Conservation (phyloP, 768 basidiomycete species). For the Multifurca ochricompacta region DNA sequence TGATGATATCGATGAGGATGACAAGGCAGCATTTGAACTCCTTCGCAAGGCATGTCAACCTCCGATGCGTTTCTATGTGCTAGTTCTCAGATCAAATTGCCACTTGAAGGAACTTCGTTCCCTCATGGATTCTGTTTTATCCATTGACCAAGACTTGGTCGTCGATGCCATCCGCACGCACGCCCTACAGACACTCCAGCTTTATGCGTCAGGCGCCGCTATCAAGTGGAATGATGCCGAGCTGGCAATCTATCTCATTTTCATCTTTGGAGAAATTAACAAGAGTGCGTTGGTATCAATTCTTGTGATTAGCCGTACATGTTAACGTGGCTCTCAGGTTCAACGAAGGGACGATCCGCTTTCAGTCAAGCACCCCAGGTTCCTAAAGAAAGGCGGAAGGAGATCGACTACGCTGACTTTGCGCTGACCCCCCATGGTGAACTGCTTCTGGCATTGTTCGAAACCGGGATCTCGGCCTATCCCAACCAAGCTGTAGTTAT, state of each 20-base stretch:
- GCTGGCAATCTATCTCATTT: constrained; percentile 87
- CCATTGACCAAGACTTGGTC: constrained; percentile 81
- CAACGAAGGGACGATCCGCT: constrained; percentile 73
- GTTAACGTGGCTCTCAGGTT: constrained; percentile 35
- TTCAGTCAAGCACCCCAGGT: constrained; percentile 74
- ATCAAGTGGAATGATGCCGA: constrained; percentile 92
- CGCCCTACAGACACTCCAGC: constrained; percentile 65
- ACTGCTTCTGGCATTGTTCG: constrained; percentile 76
- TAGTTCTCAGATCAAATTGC: neutral
- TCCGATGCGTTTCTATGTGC: neutral
- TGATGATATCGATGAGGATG: constrained; percentile 84
- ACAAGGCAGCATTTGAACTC: constrained; percentile 70
- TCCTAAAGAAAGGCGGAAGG: constrained; percentile 60
- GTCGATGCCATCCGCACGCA: constrained; percentile 67
- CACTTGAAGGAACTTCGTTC: constrained; percentile 67
- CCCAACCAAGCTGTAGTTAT: constrained; percentile 78
- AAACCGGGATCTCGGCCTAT: constrained; percentile 73
- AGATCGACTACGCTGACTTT: constrained; percentile 66
- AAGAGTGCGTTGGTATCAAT: constrained; percentile 51
- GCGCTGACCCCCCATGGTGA: constrained; percentile 88
- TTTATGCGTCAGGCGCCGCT: constrained; percentile 52
- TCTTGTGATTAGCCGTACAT: neutral
- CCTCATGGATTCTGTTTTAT: constrained; percentile 80
- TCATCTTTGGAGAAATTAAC: constrained; percentile 87
- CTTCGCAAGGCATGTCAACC: constrained; percentile 65